Conservation (phyloP, 1,284 basidiomycete genomes). For the Mycosarcoma maydis region DNA sequence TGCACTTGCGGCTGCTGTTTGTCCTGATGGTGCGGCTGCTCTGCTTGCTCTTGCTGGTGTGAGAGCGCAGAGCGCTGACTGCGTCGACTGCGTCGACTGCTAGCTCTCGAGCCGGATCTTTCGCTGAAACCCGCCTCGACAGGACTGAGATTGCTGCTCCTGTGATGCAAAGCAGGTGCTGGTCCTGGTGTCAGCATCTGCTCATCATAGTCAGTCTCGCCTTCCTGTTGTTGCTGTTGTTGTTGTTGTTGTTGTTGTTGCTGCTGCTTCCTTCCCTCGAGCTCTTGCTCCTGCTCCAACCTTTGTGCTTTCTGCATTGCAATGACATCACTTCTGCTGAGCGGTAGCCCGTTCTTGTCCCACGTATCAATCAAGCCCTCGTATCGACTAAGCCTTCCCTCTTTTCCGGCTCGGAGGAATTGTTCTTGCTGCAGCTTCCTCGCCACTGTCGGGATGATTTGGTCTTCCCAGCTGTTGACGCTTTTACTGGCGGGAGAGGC, state of each 20-base stretch:
- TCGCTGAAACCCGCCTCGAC: conserved; percentile 4
- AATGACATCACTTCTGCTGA: conserved; percentile 39
- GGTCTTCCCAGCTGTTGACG: conserved; percentile 55
- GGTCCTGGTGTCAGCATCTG: conserved; percentile 10
- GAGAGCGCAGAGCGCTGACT: conserved; percentile 10
- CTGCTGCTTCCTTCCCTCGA: no score
- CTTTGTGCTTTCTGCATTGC: conserved; percentile 14
- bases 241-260: conserved; percentile 4
- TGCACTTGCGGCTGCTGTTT: not conserved
- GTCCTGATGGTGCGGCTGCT: not conserved
- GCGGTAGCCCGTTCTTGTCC: conserved; percentile 54
- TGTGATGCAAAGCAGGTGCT: conserved; percentile 2
- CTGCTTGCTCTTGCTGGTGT: not conserved
- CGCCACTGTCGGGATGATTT: conserved; percentile 55
- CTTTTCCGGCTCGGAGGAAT: conserved; percentile 29
- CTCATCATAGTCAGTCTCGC: conserved; percentile 8
- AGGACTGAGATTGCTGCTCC: conserved; percentile 12
- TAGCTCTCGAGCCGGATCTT: conserved; percentile 17
- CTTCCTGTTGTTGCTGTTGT: not conserved
- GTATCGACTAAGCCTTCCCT: conserved; percentile 33
- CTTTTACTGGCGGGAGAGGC: conserved; percentile 30
- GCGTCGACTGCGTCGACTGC: conserved; percentile 10
- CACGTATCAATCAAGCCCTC: conserved; percentile 59
- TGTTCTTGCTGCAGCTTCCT: conserved; percentile 52
- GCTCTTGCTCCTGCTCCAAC: conserved; percentile 20